Percentiles rank a stretch among this genome's conserved stretches.
These are phyloP conservation scores for Lathyrus tuberosus DNA, from an alignment of 306 rosid genomes.

Conservation along the genomic window DNA sequence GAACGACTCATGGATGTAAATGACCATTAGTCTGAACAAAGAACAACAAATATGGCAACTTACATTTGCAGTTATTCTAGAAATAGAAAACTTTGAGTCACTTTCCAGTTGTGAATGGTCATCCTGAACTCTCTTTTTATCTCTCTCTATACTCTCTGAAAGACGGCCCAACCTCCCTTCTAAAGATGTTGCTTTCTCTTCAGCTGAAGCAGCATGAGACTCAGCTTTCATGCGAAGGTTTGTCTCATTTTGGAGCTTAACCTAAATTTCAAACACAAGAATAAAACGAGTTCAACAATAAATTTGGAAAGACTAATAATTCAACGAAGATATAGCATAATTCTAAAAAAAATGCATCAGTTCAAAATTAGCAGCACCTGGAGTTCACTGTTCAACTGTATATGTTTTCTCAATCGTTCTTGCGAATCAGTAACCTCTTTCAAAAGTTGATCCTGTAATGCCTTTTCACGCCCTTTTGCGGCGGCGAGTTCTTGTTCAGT, in stretches of 20 bases:
- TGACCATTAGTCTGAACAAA: conserved; percentile 18
- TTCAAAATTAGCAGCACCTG: conserved; percentile 50
- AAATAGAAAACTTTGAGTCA: conserved; percentile 72
- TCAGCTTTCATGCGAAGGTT: conserved; percentile 75
- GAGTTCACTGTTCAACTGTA: conserved; percentile 57
- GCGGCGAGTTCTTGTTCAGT: conserved; percentile 89
- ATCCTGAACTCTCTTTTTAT: conserved; percentile 55
- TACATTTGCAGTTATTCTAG: conserved; percentile 72
- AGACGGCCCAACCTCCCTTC: conserved; percentile 64
- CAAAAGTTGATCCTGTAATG: conserved; percentile 74
- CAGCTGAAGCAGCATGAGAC: conserved; percentile 63
- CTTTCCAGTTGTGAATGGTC: conserved; percentile 64
- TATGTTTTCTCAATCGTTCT: conserved; percentile 66
- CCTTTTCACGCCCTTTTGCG: conserved; percentile 76
- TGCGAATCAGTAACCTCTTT: conserved; percentile 70
- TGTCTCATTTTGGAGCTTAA: conserved; percentile 70
- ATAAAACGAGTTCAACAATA: conserved; percentile 16
- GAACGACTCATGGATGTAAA: background rate
- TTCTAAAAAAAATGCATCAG: too few species aligned
- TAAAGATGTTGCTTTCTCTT: conserved; percentile 62
- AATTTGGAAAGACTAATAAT: too few species aligned
- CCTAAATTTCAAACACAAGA: conserved; percentile 50
- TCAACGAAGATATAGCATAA: too few species aligned
- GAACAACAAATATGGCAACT: conserved; percentile 40
- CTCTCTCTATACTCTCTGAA: conserved; percentile 67